Evolutionary conservation across 2,329 filamentous ascomycete species (phyloP), one percentile per base, ranked within the genome.

Genomic region (Chrysoporthe cubensis): DNA sequence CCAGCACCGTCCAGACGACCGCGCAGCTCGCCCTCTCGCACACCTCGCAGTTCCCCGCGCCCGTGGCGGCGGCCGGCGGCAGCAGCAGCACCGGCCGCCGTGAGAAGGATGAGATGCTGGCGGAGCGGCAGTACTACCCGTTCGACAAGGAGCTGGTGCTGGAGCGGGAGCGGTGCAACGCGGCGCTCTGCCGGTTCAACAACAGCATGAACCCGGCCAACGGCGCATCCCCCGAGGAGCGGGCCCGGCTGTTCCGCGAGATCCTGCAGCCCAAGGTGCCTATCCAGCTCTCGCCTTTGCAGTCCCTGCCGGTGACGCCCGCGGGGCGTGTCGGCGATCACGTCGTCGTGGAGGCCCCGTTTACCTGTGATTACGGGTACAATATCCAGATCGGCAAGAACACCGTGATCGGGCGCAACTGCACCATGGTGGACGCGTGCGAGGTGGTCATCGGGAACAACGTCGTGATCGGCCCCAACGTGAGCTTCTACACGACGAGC

Each of bases 101-200:
- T 1, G 93, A 97, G 76, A 96, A 96, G 78, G 91, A 96, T 69
- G 93, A 96, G 77, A 98, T 98, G 95, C 82, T 97, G 18, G 84
- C 85, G 43, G 92, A 92, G 14, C 86, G 91, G 52, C 85, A 88
- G n/a, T 98, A 93, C 78, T 90, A 89, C 69, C 92, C 92, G 7
- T 94, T 91, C 71, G 89, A 93, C 75, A 87, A 89, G 69, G 90
- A 93, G 74, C 85, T 99, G 5, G 86, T 92, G 16, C 85, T 92
- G 26, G 94, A 97, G 74, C 90, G 95, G n/a, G 90, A 96, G 75
- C 87, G 90, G 65, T 98, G 95, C 80, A 91, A 89, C 71, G 86
- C 88, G 14, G 93, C 93, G 4, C 89, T 95, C 73, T 94, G 91
- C 86, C 85, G 90, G 62, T 97, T 96, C 81, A 97, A 97, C 79